Base-by-base conservation (phyloP, 768 basidiomycete genomes). In the Gymnopilus junonius region DNA sequence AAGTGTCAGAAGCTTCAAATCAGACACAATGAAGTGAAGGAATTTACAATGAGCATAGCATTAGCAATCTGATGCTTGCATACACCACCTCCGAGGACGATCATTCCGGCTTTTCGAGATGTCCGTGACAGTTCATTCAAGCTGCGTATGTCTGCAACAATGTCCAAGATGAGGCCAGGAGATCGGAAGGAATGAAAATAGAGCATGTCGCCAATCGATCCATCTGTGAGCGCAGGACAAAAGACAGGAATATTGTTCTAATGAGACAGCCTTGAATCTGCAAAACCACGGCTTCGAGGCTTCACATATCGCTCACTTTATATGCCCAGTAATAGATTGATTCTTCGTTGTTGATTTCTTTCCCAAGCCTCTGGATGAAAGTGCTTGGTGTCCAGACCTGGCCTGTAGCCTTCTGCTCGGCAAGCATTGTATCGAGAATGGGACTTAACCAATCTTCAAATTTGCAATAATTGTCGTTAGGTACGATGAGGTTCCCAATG, bases 41-140 rank as follows among this genome's bases (percentile, higher is more conserved):
- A 15, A 63, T 85, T 77, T 76, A 98, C 97, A 72, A 99, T 97
- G 23, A 99, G 81, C 97, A 99, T 98, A 1, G 97, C 95, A 72
- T 99, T 99, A n/a, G 97, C 97, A 60, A 99, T 97, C 73, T 99
- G 97, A 74, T 99, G 97, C 75, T 99, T 99, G 80, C 96, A 99
- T 10, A 99, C 95, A 1, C 97, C 97, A 2, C 97, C 97, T 8
- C 97, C 97, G 12, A 99, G 87, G 57, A 99, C 88, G 68, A 99
- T 94, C 96, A 99, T 99, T 2, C 97, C 97, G 20, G 97, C 97
- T 77, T 94, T 96, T 59, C 87, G 88, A 35, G 96, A 92, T 65
- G 86, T 89, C 58, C 97, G 85, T 11, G 92, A 87, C 17, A 93
- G 78, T 75, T 99, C 96, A 77, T 99, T 99, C 35, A 99, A 79